A percentile compares a stretch with the other conserved stretches of the same genome.
Evolutionary conservation across 441 rosid genomes (phyloP).

Genomic region (Adansonia rubrostipa): DNA sequence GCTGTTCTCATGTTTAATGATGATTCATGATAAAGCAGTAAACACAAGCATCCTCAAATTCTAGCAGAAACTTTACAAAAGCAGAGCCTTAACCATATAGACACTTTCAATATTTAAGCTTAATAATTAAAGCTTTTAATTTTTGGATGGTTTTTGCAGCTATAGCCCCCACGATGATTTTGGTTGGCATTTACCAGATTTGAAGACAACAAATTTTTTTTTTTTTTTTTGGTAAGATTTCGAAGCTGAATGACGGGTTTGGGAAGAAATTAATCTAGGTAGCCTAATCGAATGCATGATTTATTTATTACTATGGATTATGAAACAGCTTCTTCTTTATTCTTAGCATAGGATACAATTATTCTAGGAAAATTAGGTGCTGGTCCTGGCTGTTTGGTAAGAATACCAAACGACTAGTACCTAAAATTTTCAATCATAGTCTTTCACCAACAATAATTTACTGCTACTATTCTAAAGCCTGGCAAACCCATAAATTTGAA

Average conservation of each 20-base stretch:
- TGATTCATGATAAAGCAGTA: conserved; percentile 17
- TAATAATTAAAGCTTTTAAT: background rate
- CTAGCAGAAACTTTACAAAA: conserved; percentile 18
- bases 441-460: background rate
- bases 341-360: background rate
- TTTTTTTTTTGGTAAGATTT: too few species aligned
- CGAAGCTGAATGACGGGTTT: background rate
- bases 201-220: background rate
- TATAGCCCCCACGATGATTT: background rate
- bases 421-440: conserved; percentile 8
- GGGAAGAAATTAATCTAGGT: background rate
- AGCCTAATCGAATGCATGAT: background rate
- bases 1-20: background rate
- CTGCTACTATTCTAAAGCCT: background rate
- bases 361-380: background rate
- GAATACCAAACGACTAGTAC: background rate
- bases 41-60: background rate
- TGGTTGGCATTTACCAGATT: conserved; percentile 17
- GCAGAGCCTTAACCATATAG: background rate
- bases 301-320: background rate
- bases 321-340: background rate
- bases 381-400: conserved; percentile 2
- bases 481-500: background rate
- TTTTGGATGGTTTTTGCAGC: background rate
- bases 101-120: background rate